Evolutionary conservation across 139 green algal genomes (phyloP).

Genomic region (Picochlorum sp.): DNA sequence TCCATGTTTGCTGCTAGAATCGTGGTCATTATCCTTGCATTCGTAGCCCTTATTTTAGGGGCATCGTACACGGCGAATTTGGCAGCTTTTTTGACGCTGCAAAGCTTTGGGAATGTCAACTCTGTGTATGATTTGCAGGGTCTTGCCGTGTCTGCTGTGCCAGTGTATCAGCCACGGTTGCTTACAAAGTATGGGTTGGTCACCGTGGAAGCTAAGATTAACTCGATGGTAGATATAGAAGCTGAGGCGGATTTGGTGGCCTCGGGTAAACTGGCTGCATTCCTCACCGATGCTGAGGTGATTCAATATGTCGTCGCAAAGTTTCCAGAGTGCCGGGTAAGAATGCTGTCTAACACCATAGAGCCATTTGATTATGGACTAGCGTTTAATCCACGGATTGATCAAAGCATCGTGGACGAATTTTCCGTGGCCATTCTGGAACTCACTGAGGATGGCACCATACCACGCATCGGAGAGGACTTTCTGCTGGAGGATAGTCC

Average conservation of each 20-base stretch:
- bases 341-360: slow-evolving; percentile 3
- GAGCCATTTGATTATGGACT: slow-evolving; percentile 12
- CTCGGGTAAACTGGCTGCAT: slow-evolving; percentile 2
- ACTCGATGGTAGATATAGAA: not conserved
- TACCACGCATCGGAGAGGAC: not conserved
- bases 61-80: slow-evolving; percentile 13
- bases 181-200: not conserved
- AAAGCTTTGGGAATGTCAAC: not conserved
- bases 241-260: slow-evolving; percentile 3
- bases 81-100: slow-evolving; percentile 10
- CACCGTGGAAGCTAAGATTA: not conserved
- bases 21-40: slow-evolving; percentile 1
- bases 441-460: not conserved
- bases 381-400: slow-evolving; percentile 1
- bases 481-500: slow-evolving; percentile 1
- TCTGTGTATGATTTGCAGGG: slow-evolving; percentile 8
- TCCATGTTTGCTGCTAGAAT: slow-evolving; percentile 4
- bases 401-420: not conserved
- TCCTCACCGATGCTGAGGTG: not conserved
- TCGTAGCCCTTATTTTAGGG: not conserved
- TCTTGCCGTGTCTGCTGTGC: not conserved
- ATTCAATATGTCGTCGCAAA: slow-evolving; percentile 7
- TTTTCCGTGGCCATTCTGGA: slow-evolving; percentile 5
- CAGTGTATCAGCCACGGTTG: not conserved
- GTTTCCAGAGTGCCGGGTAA: not conserved